Evolutionary conservation across 2,329 filamentous ascomycete genomes (phyloP).

Genomic region (Talaromyces marneffei): DNA sequence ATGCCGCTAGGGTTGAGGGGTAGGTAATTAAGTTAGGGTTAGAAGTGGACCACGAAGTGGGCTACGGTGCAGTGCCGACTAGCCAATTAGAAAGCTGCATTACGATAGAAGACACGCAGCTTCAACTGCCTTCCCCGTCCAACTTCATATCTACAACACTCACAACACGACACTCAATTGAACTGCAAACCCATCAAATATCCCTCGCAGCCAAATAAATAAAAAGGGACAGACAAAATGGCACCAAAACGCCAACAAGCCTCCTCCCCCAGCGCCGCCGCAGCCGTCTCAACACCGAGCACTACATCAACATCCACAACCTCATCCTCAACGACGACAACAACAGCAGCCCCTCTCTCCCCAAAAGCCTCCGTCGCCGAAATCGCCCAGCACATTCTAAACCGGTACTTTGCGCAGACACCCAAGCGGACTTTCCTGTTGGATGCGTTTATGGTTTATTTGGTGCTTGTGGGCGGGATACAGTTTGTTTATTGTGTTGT

Average conservation of each 20-base stretch:
- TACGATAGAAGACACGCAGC: slow-evolving; percentile 15
- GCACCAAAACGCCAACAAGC: slow-evolving; percentile 24
- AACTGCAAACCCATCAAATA: background rate
- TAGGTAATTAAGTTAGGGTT: background rate
- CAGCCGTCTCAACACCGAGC: background rate
- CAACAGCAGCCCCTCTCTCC: slow-evolving; percentile 26
- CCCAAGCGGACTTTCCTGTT: slow-evolving; percentile 88
- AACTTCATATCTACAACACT: background rate
- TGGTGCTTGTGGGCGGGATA: slow-evolving; percentile 76
- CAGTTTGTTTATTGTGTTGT: slow-evolving; percentile 92
- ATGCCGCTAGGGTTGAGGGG: background rate
- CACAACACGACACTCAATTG: background rate
- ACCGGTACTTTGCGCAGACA: slow-evolving; percentile 73
- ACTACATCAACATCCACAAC: slow-evolving; percentile 12
- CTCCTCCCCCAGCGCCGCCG: slow-evolving; percentile 20
- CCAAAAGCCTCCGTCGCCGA: slow-evolving; percentile 42
- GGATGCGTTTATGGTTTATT: slow-evolving; percentile 83
- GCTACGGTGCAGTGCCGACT: background rate
- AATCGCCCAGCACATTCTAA: slow-evolving; percentile 65
- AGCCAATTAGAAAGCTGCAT: background rate
- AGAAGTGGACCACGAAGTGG: background rate
- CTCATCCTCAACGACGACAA: slow-evolving; percentile 15
- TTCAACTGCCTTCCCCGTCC: slow-evolving; percentile 1
- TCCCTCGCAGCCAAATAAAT: background rate
- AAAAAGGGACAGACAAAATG: slow-evolving; percentile 17